Conservation (phyloP, 805 yeast species). For the Metschnikowia shivogae region DNA sequence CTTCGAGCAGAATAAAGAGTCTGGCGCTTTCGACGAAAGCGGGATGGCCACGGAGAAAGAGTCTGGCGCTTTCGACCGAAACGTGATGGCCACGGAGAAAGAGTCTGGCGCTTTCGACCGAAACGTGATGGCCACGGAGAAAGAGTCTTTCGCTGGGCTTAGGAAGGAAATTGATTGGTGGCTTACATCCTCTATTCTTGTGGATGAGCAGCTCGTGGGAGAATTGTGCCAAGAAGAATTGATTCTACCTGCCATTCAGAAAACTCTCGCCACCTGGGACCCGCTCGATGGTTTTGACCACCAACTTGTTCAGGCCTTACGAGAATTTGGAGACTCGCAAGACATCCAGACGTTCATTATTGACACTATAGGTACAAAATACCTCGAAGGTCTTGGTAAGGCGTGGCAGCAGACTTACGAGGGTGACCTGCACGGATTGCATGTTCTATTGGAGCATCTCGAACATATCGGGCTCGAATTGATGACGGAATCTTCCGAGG, state of each 20-base stretch:
- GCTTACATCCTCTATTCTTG: slow-evolving; percentile 14
- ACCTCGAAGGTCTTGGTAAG: not conserved
- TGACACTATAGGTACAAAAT: slow-evolving; percentile 5
- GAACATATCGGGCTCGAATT: not conserved
- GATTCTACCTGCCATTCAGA: slow-evolving; percentile 6
- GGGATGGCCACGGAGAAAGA: too few relatives aligned
- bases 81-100: too few relatives aligned
- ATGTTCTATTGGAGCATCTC: not conserved
- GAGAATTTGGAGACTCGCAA: slow-evolving; percentile 5
- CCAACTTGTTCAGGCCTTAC: slow-evolving; percentile 6
- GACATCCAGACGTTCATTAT: slow-evolving; percentile 1
- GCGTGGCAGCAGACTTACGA: not conserved
- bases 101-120: too few relatives aligned
- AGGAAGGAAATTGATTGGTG: slow-evolving; percentile 10
- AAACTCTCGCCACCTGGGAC: slow-evolving; percentile 4
- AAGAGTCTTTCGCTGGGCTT: not conserved
- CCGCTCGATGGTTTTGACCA: slow-evolving; percentile 5
- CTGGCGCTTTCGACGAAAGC: not conserved
- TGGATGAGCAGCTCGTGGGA: slow-evolving; percentile 11
- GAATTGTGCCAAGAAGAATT: slow-evolving; percentile 5
- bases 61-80: not conserved
- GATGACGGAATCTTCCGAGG: not conserved
- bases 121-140: not conserved
- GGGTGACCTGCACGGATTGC: not conserved
- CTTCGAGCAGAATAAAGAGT: not conserved